Evolutionary conservation across 768 basidiomycete genomes (phyloP).

Genomic region (Boletus rubropictus): DNA sequence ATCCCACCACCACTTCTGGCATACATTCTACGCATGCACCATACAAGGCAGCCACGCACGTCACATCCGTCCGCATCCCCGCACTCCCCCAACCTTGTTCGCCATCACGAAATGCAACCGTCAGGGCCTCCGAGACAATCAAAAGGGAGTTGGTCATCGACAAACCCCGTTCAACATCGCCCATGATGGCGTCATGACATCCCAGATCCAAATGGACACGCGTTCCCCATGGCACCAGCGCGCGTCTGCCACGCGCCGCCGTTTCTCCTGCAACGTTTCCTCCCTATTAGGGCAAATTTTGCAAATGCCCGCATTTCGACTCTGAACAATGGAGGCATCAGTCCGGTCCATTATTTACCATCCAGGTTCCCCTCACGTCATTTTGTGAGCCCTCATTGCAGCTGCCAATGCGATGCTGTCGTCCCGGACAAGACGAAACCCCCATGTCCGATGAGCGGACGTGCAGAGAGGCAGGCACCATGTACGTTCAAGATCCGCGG

Average conservation of each 20-base stretch:
- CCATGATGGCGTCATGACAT: conserved; percentile 18
- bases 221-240: conserved; percentile 27
- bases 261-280: conserved; percentile 7
- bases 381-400: background rate
- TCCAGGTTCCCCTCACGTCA: background rate
- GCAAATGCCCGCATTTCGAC: background rate
- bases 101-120: conserved; percentile 8
- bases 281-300: background rate
- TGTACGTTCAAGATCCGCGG: background rate
- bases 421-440: conserved; percentile 4
- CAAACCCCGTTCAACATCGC: background rate
- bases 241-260: conserved; percentile 21
- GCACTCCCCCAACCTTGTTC: conserved; percentile 15
- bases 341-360: conserved; percentile 3
- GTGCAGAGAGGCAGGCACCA: background rate
- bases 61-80: conserved; percentile 19
- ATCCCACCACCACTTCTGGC: background rate
- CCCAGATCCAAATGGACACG: conserved; percentile 16
- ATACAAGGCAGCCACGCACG: conserved; percentile 8
- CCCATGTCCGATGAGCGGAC: conserved; percentile 8
- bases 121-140: conserved; percentile 15
- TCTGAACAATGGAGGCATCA: conserved; percentile 4
- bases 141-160: background rate
- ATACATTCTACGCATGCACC: conserved; percentile 13
- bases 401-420: background rate